Percentiles rank a stretch among this genome's conserved stretches.
These are phyloP conservation scores for Alloteropsis angusta DNA, from an alignment of 202 grass and related monocot genomes.

Conservation along the genomic window DNA sequence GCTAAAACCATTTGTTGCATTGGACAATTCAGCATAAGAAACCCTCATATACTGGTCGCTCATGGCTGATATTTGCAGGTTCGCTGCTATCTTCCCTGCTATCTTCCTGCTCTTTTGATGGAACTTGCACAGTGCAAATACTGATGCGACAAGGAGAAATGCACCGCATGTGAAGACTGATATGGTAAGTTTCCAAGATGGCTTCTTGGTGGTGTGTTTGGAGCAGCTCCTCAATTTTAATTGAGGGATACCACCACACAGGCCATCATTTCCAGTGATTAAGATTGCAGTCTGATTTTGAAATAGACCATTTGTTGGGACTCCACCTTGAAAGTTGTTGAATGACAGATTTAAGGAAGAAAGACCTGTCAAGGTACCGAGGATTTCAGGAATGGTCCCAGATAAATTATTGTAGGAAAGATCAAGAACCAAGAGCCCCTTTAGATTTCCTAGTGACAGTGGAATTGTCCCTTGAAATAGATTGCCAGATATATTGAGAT, in stretches of 20 bases:
- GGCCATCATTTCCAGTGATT: background rate
- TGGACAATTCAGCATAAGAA: constrained; percentile 27
- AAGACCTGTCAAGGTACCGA: constrained; percentile 4
- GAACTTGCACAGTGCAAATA: background rate
- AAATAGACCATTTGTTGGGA: constrained; percentile 38
- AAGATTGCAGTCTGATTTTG: background rate
- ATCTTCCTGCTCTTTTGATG: background rate
- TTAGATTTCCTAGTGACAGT: too few species aligned
- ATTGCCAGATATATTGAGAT: too few species aligned
- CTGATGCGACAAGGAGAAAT: background rate
- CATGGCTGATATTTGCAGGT: background rate
- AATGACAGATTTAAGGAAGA: constrained; percentile 31
- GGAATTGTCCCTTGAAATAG: too few species aligned
- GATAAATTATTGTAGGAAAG: constrained; percentile 46
- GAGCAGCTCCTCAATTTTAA: constrained; percentile 18
- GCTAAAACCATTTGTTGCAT: constrained; percentile 18
- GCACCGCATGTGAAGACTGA: background rate
- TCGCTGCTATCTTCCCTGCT: background rate
- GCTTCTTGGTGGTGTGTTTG: background rate
- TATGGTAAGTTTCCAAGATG: background rate
- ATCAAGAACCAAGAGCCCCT: background rate
- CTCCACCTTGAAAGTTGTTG: constrained; percentile 27
- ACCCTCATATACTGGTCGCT: background rate
- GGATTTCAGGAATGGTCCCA: constrained; percentile 37
- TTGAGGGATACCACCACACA: constrained; percentile 37